Base-by-base conservation (phyloP, 2,329 filamentous ascomycete species). In the Xylaria sp. region DNA sequence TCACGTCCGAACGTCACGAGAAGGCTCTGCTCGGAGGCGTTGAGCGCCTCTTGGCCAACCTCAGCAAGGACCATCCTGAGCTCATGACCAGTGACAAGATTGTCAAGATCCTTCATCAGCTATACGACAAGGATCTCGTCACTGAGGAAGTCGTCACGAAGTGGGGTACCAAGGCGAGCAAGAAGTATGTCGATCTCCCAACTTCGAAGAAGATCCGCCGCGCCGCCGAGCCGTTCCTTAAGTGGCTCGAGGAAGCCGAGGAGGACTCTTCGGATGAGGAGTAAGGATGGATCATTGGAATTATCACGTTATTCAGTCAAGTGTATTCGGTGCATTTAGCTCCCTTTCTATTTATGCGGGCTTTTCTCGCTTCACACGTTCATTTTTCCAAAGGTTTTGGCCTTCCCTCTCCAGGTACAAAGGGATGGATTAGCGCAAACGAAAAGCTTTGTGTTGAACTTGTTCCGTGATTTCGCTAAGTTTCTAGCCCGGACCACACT, bases 131-230 rank as follows among this genome's bases (percentile, higher is more conserved):
- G 77, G 96, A 99, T 74, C 87, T 99, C 64, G 85, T 97, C 76
- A 90, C 87, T 60, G 96, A 99, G 84, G 94, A 97, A 71, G 89
- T 94, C 17, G 89, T 97, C 79, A 92, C 91, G 82, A 91, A 91
- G 75, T 99, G 96, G 95, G 95, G 94, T 73, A 87, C 88, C 79
- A 97, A 96, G 87, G 94, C 95, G 68, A 97, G 93, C 89, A 98
- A 97, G 91, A 98, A 98, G 85, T 98, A 98, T 80, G 93, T 97
- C 75, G 95, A 98, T 79, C 82, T 97, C 69, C 80, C 90, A 68
- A 94, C 90, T 69, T 97, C 93, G 84, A 95, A 94, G 87, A 97
- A 97, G 87, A 94, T 98, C 71, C 93, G 94, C 84, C 95, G 97
- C 86, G 92, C 93, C 73, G 94, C 96, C 62, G 92, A 97, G 85